Evolutionary conservation across 441 rosid species (phyloP).

Genomic region (Iberis amara): DNA sequence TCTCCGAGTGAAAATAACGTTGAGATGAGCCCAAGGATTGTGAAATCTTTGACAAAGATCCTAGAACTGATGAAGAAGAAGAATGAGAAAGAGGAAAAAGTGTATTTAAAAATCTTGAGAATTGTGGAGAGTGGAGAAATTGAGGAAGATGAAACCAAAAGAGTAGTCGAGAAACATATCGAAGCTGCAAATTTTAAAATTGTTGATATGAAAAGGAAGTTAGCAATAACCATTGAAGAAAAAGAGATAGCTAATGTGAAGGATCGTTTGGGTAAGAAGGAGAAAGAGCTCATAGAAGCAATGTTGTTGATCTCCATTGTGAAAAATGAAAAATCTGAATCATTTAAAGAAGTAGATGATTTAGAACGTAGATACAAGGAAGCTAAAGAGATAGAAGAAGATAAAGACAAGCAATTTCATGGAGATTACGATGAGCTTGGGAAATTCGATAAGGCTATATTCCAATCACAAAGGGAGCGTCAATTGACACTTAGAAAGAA

Average conservation of each 20-base stretch:
- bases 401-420: constrained; percentile 49
- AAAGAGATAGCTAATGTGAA: no score
- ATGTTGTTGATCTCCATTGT: constrained; percentile 35
- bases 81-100: constrained; percentile 8
- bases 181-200: no score
- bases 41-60: constrained; percentile 17
- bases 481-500: no score
- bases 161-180: no score
- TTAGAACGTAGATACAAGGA: constrained; percentile 53
- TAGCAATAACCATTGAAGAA: no score
- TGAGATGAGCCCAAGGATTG: constrained; percentile 19
- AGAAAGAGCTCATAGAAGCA: constrained; percentile 40
- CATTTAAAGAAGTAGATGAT: constrained; percentile 43
- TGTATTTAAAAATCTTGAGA: constrained; percentile 1
- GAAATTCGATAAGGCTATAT: no score
- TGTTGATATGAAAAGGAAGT: no score
- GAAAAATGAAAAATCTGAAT: constrained; percentile 42
- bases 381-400: constrained; percentile 40
- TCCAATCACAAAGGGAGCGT: no score
- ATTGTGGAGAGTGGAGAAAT: background rate
- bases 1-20: background rate
- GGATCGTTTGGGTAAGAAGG: constrained; percentile 26
- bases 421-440: constrained; percentile 41
- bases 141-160: no score
- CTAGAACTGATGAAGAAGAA: constrained; percentile 29